Conservation (phyloP, 768 basidiomycete species). For the Plicaturopsis crispa region DNA sequence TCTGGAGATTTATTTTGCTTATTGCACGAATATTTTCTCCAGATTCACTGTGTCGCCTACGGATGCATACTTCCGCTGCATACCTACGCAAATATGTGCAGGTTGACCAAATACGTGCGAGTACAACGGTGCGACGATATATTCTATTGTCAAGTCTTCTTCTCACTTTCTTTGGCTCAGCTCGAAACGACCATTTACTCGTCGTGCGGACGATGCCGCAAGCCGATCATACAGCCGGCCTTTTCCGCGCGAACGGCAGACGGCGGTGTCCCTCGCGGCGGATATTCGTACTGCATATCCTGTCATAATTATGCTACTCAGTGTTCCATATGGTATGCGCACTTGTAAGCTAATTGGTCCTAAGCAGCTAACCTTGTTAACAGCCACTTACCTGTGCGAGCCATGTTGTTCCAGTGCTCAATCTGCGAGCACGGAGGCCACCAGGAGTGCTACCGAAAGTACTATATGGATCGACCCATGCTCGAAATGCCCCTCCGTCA, state of each 20-base stretch:
- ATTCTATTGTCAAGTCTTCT: not conserved
- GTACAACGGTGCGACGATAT: conserved; percentile 39
- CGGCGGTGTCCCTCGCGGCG: conserved; percentile 24
- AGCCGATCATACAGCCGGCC: conserved; percentile 54
- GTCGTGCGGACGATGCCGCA: conserved; percentile 61
- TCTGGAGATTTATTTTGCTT: not conserved
- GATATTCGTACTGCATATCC: conserved; percentile 46
- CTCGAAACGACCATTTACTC: conserved; percentile 68
- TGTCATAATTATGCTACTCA: conserved; percentile 40
- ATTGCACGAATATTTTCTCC: not conserved
- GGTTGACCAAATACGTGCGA: conserved; percentile 40
- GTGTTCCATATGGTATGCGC: conserved; percentile 70
- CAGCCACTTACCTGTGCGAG: conserved; percentile 72
- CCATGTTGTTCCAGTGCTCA: conserved; percentile 66
- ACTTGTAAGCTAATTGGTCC: too few relatives aligned
- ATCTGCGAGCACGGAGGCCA: conserved; percentile 80
- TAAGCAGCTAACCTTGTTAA: conserved; percentile 4
- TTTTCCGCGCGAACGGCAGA: conserved; percentile 24
- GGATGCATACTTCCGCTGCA: conserved; percentile 60
- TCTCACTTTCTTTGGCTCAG: conserved; percentile 26
- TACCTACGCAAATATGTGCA: conserved; percentile 64
- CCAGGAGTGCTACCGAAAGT: conserved; percentile 65
- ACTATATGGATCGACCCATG: conserved; percentile 55
- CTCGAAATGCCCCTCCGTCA: conserved; percentile 29
- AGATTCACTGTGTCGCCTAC: conserved; percentile 61